Percentiles rank a stretch among this genome's conserved stretches.
Conservation (phyloP, 306 rosid species). For the Boehmeria nivea region DNA sequence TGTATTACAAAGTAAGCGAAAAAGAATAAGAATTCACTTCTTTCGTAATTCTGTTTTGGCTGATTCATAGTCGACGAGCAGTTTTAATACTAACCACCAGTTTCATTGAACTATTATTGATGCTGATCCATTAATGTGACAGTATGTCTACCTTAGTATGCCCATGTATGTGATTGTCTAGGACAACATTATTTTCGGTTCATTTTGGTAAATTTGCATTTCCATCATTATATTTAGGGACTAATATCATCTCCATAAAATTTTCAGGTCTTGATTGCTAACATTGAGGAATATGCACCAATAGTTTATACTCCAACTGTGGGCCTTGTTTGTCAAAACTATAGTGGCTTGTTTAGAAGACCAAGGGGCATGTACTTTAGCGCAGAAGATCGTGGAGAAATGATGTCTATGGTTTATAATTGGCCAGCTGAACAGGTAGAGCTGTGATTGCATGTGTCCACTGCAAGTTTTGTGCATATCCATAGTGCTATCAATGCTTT, state of each 20-base stretch:
- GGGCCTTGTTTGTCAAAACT: conserved; percentile 96
- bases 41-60: too few species aligned
- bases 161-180: not conserved
- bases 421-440: conserved; percentile 99
- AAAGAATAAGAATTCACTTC: too few species aligned
- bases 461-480: too few species aligned
- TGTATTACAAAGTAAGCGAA: conserved; percentile 82
- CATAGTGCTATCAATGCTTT: not conserved
- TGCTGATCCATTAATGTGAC: not conserved
- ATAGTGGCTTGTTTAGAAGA: conserved; percentile 92
- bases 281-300: conserved; percentile 94
- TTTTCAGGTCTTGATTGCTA: conserved; percentile 84
- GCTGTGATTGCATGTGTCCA: not conserved
- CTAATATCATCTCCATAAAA: conserved; percentile 18
- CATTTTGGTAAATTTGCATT: not conserved
- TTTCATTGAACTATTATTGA: not conserved
- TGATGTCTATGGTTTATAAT: conserved; percentile 99
- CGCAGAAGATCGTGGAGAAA: conserved; percentile 95
- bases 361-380: conserved; percentile 99
- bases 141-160: not conserved
- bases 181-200: not conserved
- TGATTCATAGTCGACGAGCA: too few species aligned
- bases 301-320: conserved; percentile 96
- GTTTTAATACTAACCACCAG: not conserved
- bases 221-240: not conserved